Percentiles rank a stretch among this genome's conserved stretches.
phyloP scores from a whole-genome alignment of 2,329 filamentous ascomycete genomes.

The Trichoderma sp. region DNA sequence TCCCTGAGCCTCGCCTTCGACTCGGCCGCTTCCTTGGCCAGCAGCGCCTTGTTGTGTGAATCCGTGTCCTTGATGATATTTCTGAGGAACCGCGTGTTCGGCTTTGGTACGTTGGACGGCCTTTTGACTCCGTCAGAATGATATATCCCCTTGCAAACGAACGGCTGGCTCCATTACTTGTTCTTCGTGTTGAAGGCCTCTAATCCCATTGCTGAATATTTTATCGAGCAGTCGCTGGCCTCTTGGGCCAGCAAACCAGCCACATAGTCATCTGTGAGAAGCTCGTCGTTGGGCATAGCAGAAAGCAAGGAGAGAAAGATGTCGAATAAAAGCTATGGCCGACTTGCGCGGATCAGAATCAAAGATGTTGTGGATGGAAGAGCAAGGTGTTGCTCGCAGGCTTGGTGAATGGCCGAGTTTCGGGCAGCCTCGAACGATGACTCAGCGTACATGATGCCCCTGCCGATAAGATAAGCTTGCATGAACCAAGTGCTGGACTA shows the following conservation, averaged over 20 bases:
- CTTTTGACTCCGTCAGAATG: constrained; percentile 50
- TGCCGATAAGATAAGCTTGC: constrained; percentile 21
- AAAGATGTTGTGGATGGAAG: neutral
- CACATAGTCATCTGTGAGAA: constrained; percentile 75
- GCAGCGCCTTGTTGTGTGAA: constrained; percentile 82
- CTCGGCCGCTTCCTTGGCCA: constrained; percentile 82
- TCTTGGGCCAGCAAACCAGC: constrained; percentile 79
- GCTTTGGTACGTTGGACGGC: constrained; percentile 72
- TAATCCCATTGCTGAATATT: constrained; percentile 74
- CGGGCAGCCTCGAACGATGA: constrained; percentile 1
- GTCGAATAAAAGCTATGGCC: neutral
- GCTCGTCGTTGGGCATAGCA: constrained; percentile 50
- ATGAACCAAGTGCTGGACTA: constrained; percentile 31
- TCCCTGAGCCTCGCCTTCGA: constrained; percentile 69
- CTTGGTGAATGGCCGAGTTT: neutral
- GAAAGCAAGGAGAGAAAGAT: neutral
- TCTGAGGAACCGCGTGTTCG: constrained; percentile 86
- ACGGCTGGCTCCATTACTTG: constrained; percentile 45
- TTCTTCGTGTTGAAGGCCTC: constrained; percentile 60
- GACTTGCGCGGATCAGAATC: neutral
- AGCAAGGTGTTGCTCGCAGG: neutral
- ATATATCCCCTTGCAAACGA: neutral
- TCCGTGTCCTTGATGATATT: constrained; percentile 89
- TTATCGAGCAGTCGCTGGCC: constrained; percentile 71
- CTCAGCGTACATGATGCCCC: constrained; percentile 5